Percentiles rank a stretch among this genome's conserved stretches.
Evolutionary conservation across 1,284 basidiomycete genomes (phyloP).

Genomic region (Apiotrichum laibachii): DNA sequence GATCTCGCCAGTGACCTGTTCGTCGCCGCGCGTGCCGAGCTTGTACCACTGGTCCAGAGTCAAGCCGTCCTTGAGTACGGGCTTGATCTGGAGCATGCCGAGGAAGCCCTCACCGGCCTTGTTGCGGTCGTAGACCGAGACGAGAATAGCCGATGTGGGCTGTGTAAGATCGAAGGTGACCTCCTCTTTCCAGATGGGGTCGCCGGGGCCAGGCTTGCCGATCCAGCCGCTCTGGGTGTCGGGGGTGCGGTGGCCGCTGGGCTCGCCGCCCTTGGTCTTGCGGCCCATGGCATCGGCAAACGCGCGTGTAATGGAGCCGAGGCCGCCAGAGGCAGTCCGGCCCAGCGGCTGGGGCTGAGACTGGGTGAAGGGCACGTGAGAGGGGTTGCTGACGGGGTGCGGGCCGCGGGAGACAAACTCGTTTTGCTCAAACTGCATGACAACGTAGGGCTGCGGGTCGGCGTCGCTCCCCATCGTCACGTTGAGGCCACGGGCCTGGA

Average conservation of each 20-base stretch:
- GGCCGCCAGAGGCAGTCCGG: slow-evolving; percentile 40
- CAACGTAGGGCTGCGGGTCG: slow-evolving; percentile 76
- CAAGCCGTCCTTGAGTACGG: slow-evolving; percentile 82
- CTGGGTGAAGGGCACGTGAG: slow-evolving; percentile 45
- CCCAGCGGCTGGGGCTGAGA: slow-evolving; percentile 40
- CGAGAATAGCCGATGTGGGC: slow-evolving; percentile 75
- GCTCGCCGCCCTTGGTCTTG: slow-evolving; percentile 44
- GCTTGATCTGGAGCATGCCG: slow-evolving; percentile 87
- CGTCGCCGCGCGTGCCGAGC: slow-evolving; percentile 72
- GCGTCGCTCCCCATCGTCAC: slow-evolving; percentile 61
- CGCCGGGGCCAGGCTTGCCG: slow-evolving; percentile 56
- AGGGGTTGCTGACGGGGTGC: slow-evolving; percentile 36
- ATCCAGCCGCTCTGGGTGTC: slow-evolving; percentile 32
- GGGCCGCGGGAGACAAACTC: slow-evolving; percentile 95
- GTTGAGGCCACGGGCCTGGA: slow-evolving; percentile 83
- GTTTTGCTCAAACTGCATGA: slow-evolving; percentile 98
- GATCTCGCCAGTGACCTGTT: slow-evolving; percentile 85
- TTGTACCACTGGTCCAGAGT: slow-evolving; percentile 97
- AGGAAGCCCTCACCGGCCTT: slow-evolving; percentile 82
- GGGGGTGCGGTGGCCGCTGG: slow-evolving; percentile 47
- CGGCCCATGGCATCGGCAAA: slow-evolving; percentile 55
- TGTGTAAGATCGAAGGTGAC: slow-evolving; percentile 98
- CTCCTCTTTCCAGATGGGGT: slow-evolving; percentile 98
- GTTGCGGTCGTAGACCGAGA: slow-evolving; percentile 90
- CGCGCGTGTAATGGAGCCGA: slow-evolving; percentile 63